A percentile compares a stretch with the other conserved stretches of the same genome.
Conservation (phyloP, 805 yeast genomes). For the Metschnikowia gelsemii region DNA sequence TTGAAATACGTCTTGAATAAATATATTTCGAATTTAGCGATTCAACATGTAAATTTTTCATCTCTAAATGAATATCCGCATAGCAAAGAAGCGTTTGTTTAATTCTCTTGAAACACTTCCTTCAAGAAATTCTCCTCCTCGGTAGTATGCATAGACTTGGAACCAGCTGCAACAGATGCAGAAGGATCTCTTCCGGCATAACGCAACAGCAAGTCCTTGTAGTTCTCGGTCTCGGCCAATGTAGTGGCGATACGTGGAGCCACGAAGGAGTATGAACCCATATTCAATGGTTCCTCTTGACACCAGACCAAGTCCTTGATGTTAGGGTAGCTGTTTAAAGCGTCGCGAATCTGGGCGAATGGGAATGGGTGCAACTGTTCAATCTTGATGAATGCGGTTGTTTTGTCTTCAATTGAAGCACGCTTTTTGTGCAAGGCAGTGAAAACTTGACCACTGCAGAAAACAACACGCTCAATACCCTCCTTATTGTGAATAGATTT, state of each 20-base stretch:
- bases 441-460: conserved; percentile 92
- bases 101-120: conserved; percentile 46
- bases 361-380: conserved; percentile 99
- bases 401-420: conserved; percentile 68
- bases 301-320: conserved; percentile 90
- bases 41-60: background rate
- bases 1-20: conserved; percentile 1
- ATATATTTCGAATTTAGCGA: conserved; percentile 5
- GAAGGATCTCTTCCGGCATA: conserved; percentile 98
- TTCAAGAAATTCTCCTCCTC: conserved; percentile 87
- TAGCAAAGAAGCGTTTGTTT: background rate
- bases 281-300: conserved; percentile 98
- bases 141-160: conserved; percentile 79
- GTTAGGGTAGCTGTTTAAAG: conserved; percentile 75
- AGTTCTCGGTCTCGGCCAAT: conserved; percentile 69
- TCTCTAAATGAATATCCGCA: background rate
- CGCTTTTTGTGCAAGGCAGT: conserved; percentile 90
- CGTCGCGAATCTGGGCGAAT: conserved; percentile 85
- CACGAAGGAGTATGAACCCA: conserved; percentile 83
- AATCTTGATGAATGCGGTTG: conserved; percentile 82
- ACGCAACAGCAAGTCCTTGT: conserved; percentile 59
- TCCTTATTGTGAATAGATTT: conserved; percentile 71
- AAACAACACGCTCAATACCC: conserved; percentile 82
- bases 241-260: conserved; percentile 81
- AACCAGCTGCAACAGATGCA: conserved; percentile 98